Percentiles rank a stretch among this genome's conserved stretches.
These are phyloP conservation scores for Hyaloperonospora brassicae DNA, from an alignment of 352 stramenopile genomes.

Conservation along the genomic window DNA sequence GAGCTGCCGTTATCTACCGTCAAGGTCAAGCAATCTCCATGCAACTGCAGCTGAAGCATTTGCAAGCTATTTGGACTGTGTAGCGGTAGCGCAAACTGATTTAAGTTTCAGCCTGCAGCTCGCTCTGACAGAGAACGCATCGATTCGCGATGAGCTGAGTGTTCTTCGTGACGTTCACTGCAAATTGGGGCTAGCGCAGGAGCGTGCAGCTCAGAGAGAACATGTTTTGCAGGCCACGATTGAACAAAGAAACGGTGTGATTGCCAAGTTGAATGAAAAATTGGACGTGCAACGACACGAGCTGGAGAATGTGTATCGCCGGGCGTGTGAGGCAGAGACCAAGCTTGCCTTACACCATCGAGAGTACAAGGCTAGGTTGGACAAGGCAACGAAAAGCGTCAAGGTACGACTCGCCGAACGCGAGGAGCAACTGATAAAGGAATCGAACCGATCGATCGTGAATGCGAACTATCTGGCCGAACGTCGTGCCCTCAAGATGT, in stretches of 20 bases:
- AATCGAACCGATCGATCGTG: constrained; percentile 74
- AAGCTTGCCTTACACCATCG: constrained; percentile 27
- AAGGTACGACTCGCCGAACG: constrained; percentile 47
- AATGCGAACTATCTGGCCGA: constrained; percentile 50
- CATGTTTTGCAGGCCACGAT: constrained; percentile 24
- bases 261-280: constrained; percentile 38
- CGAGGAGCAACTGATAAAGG: constrained; percentile 58
- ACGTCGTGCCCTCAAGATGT: constrained; percentile 40
- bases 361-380: constrained; percentile 39
- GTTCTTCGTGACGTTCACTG: constrained; percentile 46
- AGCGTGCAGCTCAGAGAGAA: constrained; percentile 22
- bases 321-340: constrained; percentile 32
- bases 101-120: constrained; percentile 55
- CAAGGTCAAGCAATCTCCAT: constrained; percentile 9
- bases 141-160: constrained; percentile 59
- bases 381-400: constrained; percentile 38
- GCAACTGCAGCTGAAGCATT: constrained; percentile 25
- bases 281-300: constrained; percentile 30
- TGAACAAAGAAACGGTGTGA: constrained; percentile 31
- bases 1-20: constrained; percentile 6
- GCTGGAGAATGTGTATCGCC: constrained; percentile 26
- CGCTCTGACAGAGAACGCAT: constrained; percentile 68
- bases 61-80: constrained; percentile 42
- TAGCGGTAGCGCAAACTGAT: constrained; percentile 53
- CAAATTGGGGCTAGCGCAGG: constrained; percentile 29